phyloP scores from a whole-genome alignment of 1,139 yeast species.

The Arxiozyma telluris region DNA sequence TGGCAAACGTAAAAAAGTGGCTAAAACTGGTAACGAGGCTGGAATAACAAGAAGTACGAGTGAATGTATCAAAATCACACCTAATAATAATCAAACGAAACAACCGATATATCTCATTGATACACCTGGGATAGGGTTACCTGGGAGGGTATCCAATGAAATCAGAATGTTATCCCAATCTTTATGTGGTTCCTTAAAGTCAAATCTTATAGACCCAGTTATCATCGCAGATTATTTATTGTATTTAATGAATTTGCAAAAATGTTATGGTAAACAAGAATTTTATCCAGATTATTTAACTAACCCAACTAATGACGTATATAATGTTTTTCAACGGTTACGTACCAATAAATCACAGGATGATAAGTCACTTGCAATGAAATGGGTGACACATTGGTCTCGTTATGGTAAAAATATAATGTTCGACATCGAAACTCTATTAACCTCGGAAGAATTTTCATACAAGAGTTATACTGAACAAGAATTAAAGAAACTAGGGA shows the following conservation, averaged over 20 bases:
- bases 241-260: constrained; percentile 58
- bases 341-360: constrained; percentile 30
- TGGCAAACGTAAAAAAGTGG: constrained; percentile 49
- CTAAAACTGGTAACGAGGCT: constrained; percentile 78
- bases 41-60: constrained; percentile 83
- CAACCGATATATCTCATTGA: constrained; percentile 63
- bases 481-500: constrained; percentile 9
- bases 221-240: constrained; percentile 81
- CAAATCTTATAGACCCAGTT: constrained; percentile 66
- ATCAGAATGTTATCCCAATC: constrained; percentile 65
- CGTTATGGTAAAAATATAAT: constrained; percentile 37
- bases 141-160: constrained; percentile 52
- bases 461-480: constrained; percentile 10
- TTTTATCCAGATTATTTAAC: constrained; percentile 41
- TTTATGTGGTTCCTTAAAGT: constrained; percentile 69
- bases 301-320: constrained; percentile 68
- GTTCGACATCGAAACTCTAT: constrained; percentile 21
- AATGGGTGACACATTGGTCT: constrained; percentile 62
- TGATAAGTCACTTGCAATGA: constrained; percentile 55
- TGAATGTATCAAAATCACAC: constrained; percentile 54
- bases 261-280: constrained; percentile 7
- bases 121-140: constrained; percentile 88
- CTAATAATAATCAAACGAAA: constrained; percentile 39
- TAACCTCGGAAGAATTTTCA: constrained; percentile 15
- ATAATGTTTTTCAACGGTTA: constrained; percentile 44